These are phyloP conservation scores for Hygrophoropsis aurantiaca DNA, from an alignment of 768 basidiomycete species.

Conservation along the genomic window DNA sequence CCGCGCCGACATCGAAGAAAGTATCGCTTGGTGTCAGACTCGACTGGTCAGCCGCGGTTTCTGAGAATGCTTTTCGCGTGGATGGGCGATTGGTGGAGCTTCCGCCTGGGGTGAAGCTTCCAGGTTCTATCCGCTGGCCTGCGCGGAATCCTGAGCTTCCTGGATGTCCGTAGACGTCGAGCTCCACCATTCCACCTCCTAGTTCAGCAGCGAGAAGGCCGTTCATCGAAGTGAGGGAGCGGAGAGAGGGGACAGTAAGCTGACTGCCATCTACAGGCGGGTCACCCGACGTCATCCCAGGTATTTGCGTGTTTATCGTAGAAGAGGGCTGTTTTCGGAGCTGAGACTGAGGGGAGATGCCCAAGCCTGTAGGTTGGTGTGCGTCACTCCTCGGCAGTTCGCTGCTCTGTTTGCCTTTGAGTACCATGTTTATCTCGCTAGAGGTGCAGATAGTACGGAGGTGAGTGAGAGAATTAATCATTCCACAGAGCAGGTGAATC, in stretches of 20 bases:
- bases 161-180: conserved; percentile 34
- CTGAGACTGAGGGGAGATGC: too few species aligned
- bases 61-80: conserved; percentile 6
- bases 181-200: conserved; percentile 47
- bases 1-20: conserved; percentile 49
- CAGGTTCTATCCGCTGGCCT: conserved; percentile 40
- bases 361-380: too few species aligned
- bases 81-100: conserved; percentile 11
- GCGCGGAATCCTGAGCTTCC: conserved; percentile 37
- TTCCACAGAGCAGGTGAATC: too few species aligned
- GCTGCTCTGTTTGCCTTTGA: too few species aligned
- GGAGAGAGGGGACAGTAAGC: conserved; percentile 24
- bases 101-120: conserved; percentile 29
- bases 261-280: conserved; percentile 1
- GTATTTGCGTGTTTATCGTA: too few species aligned
- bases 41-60: conserved; percentile 14
- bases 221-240: conserved; percentile 42
- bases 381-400: too few species aligned
- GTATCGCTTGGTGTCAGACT: conserved; percentile 49
- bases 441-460: neutral
- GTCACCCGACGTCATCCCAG: conserved; percentile 13
- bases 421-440: too few species aligned
- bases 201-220: conserved; percentile 48
- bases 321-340: too few species aligned
- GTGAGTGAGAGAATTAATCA: too few species aligned